These are phyloP conservation scores for Exophiala mesophila DNA, from an alignment of 2,329 filamentous ascomycete species.

Conservation along the genomic window DNA sequence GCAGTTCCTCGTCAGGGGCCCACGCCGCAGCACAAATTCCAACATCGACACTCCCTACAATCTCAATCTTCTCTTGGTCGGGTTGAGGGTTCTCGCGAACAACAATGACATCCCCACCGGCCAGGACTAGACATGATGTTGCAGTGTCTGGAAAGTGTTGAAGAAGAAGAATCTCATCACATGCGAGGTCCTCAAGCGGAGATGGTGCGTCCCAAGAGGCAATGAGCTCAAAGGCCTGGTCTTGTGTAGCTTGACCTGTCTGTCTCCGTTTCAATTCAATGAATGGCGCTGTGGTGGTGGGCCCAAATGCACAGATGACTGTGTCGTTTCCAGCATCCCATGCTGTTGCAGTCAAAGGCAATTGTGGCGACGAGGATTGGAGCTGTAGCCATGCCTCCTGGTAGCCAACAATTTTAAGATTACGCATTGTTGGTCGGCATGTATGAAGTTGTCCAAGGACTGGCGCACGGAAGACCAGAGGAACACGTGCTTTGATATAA, in stretches of 20 bases:
- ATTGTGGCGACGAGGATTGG: conserved; percentile 31
- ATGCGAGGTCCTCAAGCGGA: conserved; percentile 67
- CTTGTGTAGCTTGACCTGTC: conserved; percentile 19
- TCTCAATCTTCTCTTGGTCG: conserved; percentile 79
- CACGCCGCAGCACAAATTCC: conserved; percentile 85
- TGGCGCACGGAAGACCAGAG: no score
- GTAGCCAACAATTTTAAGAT: conserved; percentile 73
- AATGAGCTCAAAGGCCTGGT: conserved; percentile 46
- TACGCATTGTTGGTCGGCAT: conserved; percentile 73
- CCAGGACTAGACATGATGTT: conserved; percentile 75
- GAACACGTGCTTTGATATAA: no score
- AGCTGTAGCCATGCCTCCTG: conserved; percentile 58
- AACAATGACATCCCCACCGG: conserved; percentile 84
- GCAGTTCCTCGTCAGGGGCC: conserved; percentile 91
- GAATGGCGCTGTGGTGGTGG: conserved; percentile 61
- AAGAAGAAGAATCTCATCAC: conserved; percentile 71
- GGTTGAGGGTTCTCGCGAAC: conserved; percentile 66
- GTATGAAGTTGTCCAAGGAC: no score
- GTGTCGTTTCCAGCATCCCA: conserved; percentile 70
- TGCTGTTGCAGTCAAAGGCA: conserved; percentile 68
- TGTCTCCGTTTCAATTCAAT: conserved; percentile 64
- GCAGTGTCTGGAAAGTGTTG: conserved; percentile 80
- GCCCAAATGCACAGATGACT: conserved; percentile 78
- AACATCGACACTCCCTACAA: conserved; percentile 87
- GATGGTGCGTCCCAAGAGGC: conserved; percentile 86